Conservation (phyloP, 306 rosid species). For the Trifolium repens region DNA sequence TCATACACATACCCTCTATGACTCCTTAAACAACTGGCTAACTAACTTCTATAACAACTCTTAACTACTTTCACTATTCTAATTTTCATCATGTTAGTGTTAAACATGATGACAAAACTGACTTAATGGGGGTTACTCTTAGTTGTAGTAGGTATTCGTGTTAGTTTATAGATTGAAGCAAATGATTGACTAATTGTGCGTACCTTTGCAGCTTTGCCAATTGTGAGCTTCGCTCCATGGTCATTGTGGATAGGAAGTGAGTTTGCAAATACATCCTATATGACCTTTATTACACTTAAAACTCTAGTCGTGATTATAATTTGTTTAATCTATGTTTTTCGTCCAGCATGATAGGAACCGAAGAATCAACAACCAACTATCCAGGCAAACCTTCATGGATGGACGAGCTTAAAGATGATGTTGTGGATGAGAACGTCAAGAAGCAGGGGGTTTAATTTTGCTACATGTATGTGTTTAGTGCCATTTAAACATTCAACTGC, state of each 20-base stretch:
- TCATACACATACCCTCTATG: no score
- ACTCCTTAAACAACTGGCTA: no score
- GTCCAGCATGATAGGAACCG: slow-evolving; percentile 69
- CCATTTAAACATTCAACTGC: slow-evolving; percentile 26
- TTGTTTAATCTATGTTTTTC: slow-evolving; percentile 36
- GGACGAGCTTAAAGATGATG: slow-evolving; percentile 64
- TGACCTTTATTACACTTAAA: neutral
- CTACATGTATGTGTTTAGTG: slow-evolving; percentile 29
- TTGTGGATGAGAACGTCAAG: slow-evolving; percentile 39
- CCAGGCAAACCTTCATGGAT: slow-evolving; percentile 70
- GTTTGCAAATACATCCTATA: slow-evolving; percentile 33
- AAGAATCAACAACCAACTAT: slow-evolving; percentile 59
- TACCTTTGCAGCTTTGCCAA: slow-evolving; percentile 50
- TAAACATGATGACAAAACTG: slow-evolving; percentile 24
- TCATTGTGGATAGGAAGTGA: slow-evolving; percentile 52
- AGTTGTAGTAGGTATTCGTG: slow-evolving; percentile 6
- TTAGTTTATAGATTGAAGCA: slow-evolving; percentile 19
- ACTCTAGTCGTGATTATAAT: neutral
- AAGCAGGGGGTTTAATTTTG: slow-evolving; percentile 39
- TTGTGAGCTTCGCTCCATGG: slow-evolving; percentile 59
- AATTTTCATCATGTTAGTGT: neutral
- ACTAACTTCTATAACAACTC: no score
- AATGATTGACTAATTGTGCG: slow-evolving; percentile 28
- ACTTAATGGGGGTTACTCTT: slow-evolving; percentile 5
- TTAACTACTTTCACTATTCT: no score